phyloP scores from a whole-genome alignment of 1,284 basidiomycete genomes.

The Malassezia dermatis region DNA sequence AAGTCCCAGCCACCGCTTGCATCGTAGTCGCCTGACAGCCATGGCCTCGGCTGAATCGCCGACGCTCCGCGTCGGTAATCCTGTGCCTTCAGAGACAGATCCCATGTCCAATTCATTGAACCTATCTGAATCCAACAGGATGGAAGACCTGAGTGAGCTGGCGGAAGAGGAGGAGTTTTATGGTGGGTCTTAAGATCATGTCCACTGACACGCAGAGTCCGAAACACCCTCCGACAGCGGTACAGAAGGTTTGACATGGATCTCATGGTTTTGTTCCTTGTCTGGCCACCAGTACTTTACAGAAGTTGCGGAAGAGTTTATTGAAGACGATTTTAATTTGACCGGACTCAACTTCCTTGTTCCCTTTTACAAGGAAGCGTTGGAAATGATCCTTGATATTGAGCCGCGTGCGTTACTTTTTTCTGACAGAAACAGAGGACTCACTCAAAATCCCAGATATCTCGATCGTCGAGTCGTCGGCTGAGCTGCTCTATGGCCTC shows the following conservation, averaged over 20 bases:
- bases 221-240: constrained; percentile 41
- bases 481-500: constrained; percentile 90
- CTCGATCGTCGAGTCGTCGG: constrained; percentile 93
- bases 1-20: background rate
- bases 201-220: constrained; percentile 14
- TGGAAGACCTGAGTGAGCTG: constrained; percentile 11
- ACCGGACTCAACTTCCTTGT: constrained; percentile 91
- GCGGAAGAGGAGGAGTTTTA: constrained; percentile 15
- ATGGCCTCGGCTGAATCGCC: background rate
- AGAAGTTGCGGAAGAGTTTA: constrained; percentile 85
- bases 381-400: constrained; percentile 99
- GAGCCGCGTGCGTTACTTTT: constrained; percentile 57
- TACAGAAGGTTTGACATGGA: constrained; percentile 65
- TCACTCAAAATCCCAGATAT: constrained; percentile 69
- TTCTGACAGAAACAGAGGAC: constrained; percentile 59
- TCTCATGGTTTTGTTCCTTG: constrained; percentile 94
- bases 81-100: background rate
- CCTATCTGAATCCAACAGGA: background rate
- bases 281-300: constrained; percentile 96
- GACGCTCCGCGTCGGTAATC: background rate
- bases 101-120: background rate
- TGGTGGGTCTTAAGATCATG: background rate
- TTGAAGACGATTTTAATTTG: constrained; percentile 99
- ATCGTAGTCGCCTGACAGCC: background rate
- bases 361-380: constrained; percentile 96